These are phyloP conservation scores for Inga laurina DNA, from an alignment of 306 rosid genomes.

Conservation along the genomic window DNA sequence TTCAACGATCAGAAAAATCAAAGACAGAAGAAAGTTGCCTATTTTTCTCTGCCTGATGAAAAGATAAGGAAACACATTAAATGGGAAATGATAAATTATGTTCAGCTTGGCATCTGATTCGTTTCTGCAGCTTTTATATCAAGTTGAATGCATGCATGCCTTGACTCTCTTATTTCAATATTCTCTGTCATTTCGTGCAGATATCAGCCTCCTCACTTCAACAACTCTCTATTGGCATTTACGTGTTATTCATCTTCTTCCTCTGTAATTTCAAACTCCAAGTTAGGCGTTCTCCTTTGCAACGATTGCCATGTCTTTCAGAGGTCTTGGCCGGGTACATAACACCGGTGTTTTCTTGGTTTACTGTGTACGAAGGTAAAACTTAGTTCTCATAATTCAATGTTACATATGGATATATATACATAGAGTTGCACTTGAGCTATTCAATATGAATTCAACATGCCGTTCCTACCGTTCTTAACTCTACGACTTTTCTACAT, in stretches of 20 bases:
- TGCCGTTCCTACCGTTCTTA: no score
- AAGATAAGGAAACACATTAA: no score
- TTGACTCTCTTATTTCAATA: neutral
- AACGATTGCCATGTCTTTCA: constrained; percentile 63
- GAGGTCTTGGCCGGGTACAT: constrained; percentile 62
- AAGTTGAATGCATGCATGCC: neutral
- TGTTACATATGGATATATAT: no score
- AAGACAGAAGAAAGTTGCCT: neutral
- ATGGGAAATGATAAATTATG: neutral
- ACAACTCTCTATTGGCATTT: neutral
- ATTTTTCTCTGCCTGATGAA: neutral
- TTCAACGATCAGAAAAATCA: neutral
- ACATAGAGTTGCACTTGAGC: no score
- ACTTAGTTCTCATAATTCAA: no score
- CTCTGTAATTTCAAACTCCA: constrained; percentile 7
- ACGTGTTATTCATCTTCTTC: neutral
- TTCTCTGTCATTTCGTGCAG: constrained; percentile 21
- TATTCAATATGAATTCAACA: no score
- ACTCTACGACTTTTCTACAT: no score
- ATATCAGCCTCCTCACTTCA: neutral
- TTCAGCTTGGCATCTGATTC: neutral
- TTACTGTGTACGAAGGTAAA: no score
- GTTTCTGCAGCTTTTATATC: neutral
- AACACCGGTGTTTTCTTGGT: neutral
- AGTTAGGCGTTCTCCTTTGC: neutral